A percentile compares a stretch with the other conserved stretches of the same genome.
These are phyloP conservation scores for Cercospora citrullina DNA, from an alignment of 2,329 filamentous ascomycete species.

Conservation along the genomic window DNA sequence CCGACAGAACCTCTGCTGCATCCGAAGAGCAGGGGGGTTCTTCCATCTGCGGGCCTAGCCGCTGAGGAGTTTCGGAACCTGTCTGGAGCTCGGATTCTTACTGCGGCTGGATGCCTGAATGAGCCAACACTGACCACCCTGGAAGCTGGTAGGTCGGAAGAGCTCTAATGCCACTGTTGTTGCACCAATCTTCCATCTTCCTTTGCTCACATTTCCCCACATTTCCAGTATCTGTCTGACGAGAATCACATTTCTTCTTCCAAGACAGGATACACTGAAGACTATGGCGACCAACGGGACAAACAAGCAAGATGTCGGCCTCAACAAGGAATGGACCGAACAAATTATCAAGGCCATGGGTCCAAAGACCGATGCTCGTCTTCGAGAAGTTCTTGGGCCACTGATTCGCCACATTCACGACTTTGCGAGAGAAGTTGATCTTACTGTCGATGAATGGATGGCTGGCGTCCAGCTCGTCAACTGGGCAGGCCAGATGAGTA, in stretches of 20 bases:
- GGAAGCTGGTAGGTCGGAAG: neutral
- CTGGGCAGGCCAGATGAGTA: conserved; percentile 63
- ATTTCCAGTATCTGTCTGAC: neutral
- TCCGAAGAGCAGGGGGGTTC: neutral
- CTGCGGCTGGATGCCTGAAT: conserved; percentile 1
- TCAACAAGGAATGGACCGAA: conserved; percentile 32
- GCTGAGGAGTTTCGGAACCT: conserved; percentile 16
- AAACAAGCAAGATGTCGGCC: conserved; percentile 45
- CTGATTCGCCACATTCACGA: conserved; percentile 60
- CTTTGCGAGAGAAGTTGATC: conserved; percentile 59
- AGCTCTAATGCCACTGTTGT: neutral
- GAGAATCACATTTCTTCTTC: neutral
- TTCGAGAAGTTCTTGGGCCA: conserved; percentile 47
- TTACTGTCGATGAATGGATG: conserved; percentile 62
- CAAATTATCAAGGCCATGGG: conserved; percentile 42
- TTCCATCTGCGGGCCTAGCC: conserved; percentile 4
- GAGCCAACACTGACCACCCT: conserved; percentile 6
- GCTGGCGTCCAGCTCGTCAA: conserved; percentile 59
- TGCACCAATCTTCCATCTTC: neutral
- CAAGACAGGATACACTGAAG: neutral
- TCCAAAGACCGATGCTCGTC: conserved; percentile 37
- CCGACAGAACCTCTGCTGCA: neutral
- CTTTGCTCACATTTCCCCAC: neutral
- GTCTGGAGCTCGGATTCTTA: conserved; percentile 7
- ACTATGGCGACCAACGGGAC: conserved; percentile 45